These are phyloP conservation scores for Crithidia bombi DNA, from an alignment of 208 protist genomes.

Conservation along the genomic window DNA sequence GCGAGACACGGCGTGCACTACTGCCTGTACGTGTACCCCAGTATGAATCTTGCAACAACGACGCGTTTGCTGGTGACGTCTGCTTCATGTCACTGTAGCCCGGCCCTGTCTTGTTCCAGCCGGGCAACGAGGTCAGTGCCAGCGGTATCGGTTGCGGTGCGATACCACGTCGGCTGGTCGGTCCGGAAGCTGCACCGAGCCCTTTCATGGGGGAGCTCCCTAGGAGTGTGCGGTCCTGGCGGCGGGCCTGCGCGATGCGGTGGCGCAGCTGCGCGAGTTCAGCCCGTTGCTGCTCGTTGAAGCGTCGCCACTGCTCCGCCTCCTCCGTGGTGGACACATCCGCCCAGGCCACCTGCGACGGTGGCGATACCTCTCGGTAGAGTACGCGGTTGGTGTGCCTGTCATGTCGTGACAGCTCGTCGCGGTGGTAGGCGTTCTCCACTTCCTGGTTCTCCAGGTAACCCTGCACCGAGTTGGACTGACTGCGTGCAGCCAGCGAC, in stretches of 20 bases:
- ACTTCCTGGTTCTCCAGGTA: slow-evolving; percentile 10
- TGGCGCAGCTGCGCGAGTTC: slow-evolving; percentile 43
- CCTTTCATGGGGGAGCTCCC: slow-evolving; percentile 7
- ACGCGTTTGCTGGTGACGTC: neutral
- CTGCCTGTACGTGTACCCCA: neutral
- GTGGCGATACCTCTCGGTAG: neutral
- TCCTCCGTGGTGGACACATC: neutral
- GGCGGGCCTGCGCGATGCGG: slow-evolving; percentile 44
- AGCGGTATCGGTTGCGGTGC: slow-evolving; percentile 13
- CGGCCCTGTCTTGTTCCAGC: neutral
- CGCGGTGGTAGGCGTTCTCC: slow-evolving; percentile 14
- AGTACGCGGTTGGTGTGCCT: neutral
- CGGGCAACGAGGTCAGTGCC: neutral
- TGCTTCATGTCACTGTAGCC: neutral
- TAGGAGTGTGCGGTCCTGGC: slow-evolving; percentile 40
- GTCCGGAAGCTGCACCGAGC: neutral
- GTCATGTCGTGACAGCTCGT: neutral
- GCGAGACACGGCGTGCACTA: neutral
- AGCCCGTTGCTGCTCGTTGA: slow-evolving; percentile 63
- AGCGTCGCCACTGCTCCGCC: slow-evolving; percentile 49
- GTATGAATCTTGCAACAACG: neutral
- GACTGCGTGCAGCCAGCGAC: neutral
- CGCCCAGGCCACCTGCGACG: neutral
- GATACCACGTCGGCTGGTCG: neutral
- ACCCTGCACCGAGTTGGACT: neutral